A percentile compares a stretch with the other conserved stretches of the same genome.
Evolutionary conservation across 768 basidiomycete species (phyloP).

Genomic region (Calvatia gigantea): DNA sequence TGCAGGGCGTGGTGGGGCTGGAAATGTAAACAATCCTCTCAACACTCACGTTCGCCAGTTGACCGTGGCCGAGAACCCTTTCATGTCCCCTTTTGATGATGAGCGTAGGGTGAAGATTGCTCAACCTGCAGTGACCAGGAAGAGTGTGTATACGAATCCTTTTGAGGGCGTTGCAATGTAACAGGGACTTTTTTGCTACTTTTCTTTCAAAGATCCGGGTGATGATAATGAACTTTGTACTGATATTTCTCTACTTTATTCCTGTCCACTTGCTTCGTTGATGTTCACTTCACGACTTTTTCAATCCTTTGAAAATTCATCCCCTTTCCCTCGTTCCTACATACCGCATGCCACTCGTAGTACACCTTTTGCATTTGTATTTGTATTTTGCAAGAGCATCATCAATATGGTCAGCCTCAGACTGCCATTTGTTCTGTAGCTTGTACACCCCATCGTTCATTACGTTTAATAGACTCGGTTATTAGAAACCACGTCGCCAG

Average conservation of each 20-base stretch:
- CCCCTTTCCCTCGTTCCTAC: not conserved
- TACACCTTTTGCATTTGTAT: constrained; percentile 7
- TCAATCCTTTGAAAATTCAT: too few relatives aligned
- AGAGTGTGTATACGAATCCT: constrained; percentile 51
- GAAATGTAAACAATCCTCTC: constrained; percentile 23
- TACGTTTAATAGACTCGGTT: not conserved
- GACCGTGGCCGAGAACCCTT: constrained; percentile 47
- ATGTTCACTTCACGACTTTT: not conserved
- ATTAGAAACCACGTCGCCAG: not conserved
- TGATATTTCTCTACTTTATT: not conserved
- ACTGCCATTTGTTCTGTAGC: not conserved
- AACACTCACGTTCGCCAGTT: constrained; percentile 39
- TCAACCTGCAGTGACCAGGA: constrained; percentile 29
- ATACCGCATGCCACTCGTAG: not conserved
- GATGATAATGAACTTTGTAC: not conserved
- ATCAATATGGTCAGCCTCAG: not conserved
- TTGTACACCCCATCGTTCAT: not conserved
- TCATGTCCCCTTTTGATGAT: constrained; percentile 79
- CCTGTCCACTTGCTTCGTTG: constrained; percentile 1
- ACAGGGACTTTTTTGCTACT: constrained; percentile 11
- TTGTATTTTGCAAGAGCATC: not conserved
- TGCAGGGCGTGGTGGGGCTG: constrained; percentile 17
- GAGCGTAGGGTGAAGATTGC: constrained; percentile 39
- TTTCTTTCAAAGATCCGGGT: not conserved
- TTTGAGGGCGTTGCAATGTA: constrained; percentile 28